phyloP scores from a whole-genome alignment of 257 asterid genomes.

The Nicotiana attenuata region DNA sequence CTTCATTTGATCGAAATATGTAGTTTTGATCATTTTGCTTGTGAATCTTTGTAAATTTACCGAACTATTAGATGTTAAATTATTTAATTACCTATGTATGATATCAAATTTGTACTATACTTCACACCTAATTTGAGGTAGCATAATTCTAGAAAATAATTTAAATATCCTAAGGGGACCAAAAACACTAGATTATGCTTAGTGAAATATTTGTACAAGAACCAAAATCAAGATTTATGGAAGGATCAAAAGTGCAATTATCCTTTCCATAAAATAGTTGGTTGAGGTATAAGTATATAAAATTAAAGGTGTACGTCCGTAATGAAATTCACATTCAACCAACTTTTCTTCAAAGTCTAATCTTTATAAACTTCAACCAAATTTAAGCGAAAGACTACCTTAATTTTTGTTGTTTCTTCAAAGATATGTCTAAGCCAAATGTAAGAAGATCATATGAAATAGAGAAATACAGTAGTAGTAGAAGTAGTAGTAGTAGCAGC shows the following conservation, averaged over 20 bases:
- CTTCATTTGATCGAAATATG: not conserved
- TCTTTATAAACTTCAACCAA: conserved; percentile 15
- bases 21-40: not conserved
- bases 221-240: not conserved
- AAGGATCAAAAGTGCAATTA: not conserved
- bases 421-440: conserved; percentile 41
- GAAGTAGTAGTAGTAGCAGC: no score
- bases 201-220: not conserved
- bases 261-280: not conserved
- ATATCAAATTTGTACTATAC: not conserved
- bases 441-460: conserved; percentile 21
- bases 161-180: not conserved
- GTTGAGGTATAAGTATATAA: not conserved
- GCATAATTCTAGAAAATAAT: not conserved
- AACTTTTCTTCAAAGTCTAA: conserved; percentile 18
- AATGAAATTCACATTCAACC: conserved; percentile 47
- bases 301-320: not conserved
- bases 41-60: not conserved
- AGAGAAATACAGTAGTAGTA: conserved; percentile 32
- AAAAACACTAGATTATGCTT: not conserved
- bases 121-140: not conserved
- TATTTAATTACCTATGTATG: not conserved
- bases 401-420: not conserved
- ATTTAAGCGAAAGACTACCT: conserved; percentile 8
- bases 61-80: not conserved